Evolutionary conservation across 148 eudicot genomes (phyloP).

Genomic region (Silene conica): DNA sequence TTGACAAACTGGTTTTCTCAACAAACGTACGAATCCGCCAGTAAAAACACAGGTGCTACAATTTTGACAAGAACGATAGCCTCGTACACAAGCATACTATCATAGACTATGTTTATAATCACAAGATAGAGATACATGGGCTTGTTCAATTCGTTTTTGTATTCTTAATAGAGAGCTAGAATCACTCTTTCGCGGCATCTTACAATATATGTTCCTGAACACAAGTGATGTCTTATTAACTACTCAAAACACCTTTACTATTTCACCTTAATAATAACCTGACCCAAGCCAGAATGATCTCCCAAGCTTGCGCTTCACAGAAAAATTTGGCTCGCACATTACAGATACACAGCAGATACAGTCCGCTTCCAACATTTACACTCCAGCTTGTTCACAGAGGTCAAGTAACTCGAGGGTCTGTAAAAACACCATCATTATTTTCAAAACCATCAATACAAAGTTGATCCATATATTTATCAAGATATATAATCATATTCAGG

Average conservation of each 20-base stretch:
- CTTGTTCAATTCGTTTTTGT: slow-evolving; percentile 1
- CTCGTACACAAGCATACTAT: slow-evolving; percentile 5
- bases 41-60: neutral
- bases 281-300: slow-evolving; percentile 39
- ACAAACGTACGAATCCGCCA: neutral
- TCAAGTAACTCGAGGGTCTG: slow-evolving; percentile 94
- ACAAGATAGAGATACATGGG: slow-evolving; percentile 13
- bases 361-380: slow-evolving; percentile 29
- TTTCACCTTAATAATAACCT: slow-evolving; percentile 10
- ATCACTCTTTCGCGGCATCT: slow-evolving; percentile 15
- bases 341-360: slow-evolving; percentile 27
- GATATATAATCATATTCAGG: neutral
- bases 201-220: slow-evolving; percentile 19
- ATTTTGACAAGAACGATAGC: neutral
- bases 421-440: slow-evolving; percentile 7
- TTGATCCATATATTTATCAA: neutral
- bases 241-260: slow-evolving; percentile 31
- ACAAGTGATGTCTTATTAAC: slow-evolving; percentile 27
- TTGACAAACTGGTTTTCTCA: neutral
- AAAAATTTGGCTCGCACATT: slow-evolving; percentile 45
- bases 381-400: slow-evolving; percentile 91
- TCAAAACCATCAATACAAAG: neutral
- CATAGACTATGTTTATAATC: slow-evolving; percentile 6
- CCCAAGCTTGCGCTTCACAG: slow-evolving; percentile 62
- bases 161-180: too few relatives aligned